A percentile compares a stretch with the other conserved stretches of the same genome.
phyloP scores from a whole-genome alignment of 352 stramenopile species.

The Globisporangium spiculum region DNA sequence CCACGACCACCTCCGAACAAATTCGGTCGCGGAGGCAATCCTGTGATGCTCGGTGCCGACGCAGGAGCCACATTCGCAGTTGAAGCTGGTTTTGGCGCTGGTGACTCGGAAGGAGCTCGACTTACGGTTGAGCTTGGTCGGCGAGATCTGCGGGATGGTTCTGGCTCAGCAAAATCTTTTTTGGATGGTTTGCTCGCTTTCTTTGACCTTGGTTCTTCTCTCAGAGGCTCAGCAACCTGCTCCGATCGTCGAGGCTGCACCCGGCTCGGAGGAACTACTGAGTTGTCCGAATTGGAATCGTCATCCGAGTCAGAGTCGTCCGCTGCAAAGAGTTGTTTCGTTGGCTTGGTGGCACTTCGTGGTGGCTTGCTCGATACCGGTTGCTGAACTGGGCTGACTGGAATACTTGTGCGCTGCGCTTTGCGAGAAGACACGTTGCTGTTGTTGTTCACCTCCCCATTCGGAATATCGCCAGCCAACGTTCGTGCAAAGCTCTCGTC shows the following conservation, averaged over 20 bases:
- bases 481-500: conserved; percentile 37
- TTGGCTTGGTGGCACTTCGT: conserved; percentile 17
- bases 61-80: conserved; percentile 18
- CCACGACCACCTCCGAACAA: conserved; percentile 63
- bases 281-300: conserved; percentile 40
- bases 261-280: background rate
- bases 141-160: conserved; percentile 17
- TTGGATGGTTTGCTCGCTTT: conserved; percentile 25
- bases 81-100: conserved; percentile 2
- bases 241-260: conserved; percentile 13
- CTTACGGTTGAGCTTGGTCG: conserved; percentile 20
- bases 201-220: conserved; percentile 19
- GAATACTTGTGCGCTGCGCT: background rate
- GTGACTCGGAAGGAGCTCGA: conserved; percentile 4
- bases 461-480: conserved; percentile 14
- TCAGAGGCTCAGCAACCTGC: background rate
- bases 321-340: conserved; percentile 50
- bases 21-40: conserved; percentile 62
- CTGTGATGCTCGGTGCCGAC: conserved; percentile 20
- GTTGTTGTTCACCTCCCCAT: conserved; percentile 13
- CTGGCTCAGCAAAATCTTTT: conserved; percentile 20
- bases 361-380: conserved; percentile 7
- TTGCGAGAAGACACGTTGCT: conserved; percentile 9
- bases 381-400: conserved; percentile 20
- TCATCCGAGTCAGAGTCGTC: conserved; percentile 47